These are phyloP conservation scores for Rhododendron molle DNA, from an alignment of 148 eudicot species.

Conservation along the genomic window DNA sequence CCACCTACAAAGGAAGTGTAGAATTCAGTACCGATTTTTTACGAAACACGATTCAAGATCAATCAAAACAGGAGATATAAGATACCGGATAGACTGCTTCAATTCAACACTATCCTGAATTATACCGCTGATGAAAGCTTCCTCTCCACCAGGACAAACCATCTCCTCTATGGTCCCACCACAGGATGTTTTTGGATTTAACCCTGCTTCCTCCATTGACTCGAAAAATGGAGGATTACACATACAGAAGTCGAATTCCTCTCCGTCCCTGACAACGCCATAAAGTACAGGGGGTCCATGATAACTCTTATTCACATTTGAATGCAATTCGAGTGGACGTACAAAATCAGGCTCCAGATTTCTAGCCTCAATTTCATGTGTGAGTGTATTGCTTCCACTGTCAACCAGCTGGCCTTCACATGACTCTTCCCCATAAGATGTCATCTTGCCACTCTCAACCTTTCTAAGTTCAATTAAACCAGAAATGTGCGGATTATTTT, in stretches of 20 bases:
- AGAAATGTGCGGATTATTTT: constrained; percentile 70
- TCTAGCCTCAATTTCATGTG: constrained; percentile 10
- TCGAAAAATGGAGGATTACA: constrained; percentile 98
- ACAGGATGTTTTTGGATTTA: constrained; percentile 91
- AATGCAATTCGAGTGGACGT: constrained; percentile 5
- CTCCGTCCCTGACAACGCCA: constrained; percentile 74
- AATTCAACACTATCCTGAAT: constrained; percentile 71
- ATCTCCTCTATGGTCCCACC: constrained; percentile 89
- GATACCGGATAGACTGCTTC: constrained; percentile 71
- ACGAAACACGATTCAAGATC: background rate
- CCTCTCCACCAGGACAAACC: constrained; percentile 94
- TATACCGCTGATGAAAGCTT: constrained; percentile 68
- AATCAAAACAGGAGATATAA: background rate
- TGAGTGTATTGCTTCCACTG: constrained; percentile 11
- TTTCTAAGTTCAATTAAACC: constrained; percentile 74
- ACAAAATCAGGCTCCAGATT: constrained; percentile 14
- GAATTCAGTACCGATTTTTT: background rate
- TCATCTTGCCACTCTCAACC: constrained; percentile 26
- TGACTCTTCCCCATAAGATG: constrained; percentile 14
- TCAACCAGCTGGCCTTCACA: background rate
- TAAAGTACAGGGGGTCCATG: constrained; percentile 60
- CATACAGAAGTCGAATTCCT: constrained; percentile 93
- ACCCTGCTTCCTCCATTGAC: constrained; percentile 85
- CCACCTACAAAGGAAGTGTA: constrained; percentile 54
- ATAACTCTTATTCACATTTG: constrained; percentile 36